Conservation (phyloP, 345 rosid species). For the Eucalyptus victrix region DNA sequence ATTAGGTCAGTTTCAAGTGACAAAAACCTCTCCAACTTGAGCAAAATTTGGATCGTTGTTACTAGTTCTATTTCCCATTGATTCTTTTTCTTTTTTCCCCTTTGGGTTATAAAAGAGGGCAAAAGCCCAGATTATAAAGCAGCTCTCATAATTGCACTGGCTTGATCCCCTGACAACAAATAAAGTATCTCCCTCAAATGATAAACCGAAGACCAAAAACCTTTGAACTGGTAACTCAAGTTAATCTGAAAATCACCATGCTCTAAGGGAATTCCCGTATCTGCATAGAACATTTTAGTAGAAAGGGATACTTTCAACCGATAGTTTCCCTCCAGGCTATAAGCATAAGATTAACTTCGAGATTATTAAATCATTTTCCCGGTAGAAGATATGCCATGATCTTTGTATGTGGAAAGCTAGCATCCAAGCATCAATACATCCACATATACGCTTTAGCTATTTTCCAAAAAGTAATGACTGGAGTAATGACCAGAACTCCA, state of each 20-base stretch:
- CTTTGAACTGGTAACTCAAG: not conserved
- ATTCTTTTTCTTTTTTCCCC: not conserved
- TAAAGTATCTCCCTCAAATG: not conserved
- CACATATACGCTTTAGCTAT: not conserved
- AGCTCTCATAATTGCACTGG: not conserved
- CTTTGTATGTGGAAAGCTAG: not conserved
- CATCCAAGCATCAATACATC: not conserved
- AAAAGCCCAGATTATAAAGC: not conserved
- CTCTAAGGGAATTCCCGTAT: not conserved
- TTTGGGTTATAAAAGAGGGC: not conserved
- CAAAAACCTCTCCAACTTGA: not conserved
- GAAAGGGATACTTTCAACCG: not conserved
- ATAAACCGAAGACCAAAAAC: not conserved
- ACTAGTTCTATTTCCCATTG: not conserved
- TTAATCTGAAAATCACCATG: not conserved
- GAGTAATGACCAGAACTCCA: not conserved
- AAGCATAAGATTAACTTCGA: not conserved
- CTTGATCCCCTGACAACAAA: not conserved
- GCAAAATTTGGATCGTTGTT: not conserved
- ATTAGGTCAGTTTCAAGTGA: not conserved
- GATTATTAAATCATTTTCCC: not conserved
- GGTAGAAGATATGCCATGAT: not conserved
- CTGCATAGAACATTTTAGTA: not conserved
- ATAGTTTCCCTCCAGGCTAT: not conserved
- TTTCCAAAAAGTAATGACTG: not conserved